A percentile compares a stretch with the other conserved stretches of the same genome.
phyloP scores from a whole-genome alignment of 441 rosid species.

The Rhodomyrtus psidioides region DNA sequence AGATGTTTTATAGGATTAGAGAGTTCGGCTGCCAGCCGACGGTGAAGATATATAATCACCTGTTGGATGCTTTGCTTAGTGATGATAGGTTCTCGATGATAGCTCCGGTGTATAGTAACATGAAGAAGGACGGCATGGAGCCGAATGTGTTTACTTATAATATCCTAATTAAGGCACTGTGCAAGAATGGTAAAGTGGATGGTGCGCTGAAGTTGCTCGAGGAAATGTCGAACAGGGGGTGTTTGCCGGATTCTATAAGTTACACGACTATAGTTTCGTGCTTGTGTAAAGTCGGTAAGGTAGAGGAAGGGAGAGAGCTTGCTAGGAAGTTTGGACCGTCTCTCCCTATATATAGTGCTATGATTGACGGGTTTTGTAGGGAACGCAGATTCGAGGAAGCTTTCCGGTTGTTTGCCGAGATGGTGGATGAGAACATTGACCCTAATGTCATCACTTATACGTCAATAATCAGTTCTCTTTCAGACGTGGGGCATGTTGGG shows the following conservation, averaged over 20 bases:
- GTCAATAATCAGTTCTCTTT: slow-evolving; percentile 49
- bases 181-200: slow-evolving; percentile 71
- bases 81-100: slow-evolving; percentile 71
- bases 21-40: slow-evolving; percentile 83
- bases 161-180: slow-evolving; percentile 75
- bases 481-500: slow-evolving; percentile 36
- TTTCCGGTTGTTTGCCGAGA: slow-evolving; percentile 36
- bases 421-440: slow-evolving; percentile 39
- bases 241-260: slow-evolving; percentile 75
- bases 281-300: slow-evolving; percentile 60
- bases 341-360: slow-evolving; percentile 61
- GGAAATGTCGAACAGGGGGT: slow-evolving; percentile 64
- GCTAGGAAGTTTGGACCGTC: slow-evolving; percentile 37
- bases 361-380: slow-evolving; percentile 60
- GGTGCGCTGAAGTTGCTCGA: slow-evolving; percentile 63
- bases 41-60: slow-evolving; percentile 73
- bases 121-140: slow-evolving; percentile 82
- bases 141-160: slow-evolving; percentile 80
- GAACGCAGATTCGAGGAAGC: slow-evolving; percentile 38
- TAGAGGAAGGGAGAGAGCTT: slow-evolving; percentile 64
- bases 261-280: slow-evolving; percentile 66
- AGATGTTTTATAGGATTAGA: slow-evolving; percentile 64
- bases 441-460: slow-evolving; percentile 78
- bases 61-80: slow-evolving; percentile 71
- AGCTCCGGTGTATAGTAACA: slow-evolving; percentile 50